Percentiles rank a stretch among this genome's conserved stretches.
Conservation (phyloP, 2,329 filamentous ascomycete species). For the Aspergillus nomiae region DNA sequence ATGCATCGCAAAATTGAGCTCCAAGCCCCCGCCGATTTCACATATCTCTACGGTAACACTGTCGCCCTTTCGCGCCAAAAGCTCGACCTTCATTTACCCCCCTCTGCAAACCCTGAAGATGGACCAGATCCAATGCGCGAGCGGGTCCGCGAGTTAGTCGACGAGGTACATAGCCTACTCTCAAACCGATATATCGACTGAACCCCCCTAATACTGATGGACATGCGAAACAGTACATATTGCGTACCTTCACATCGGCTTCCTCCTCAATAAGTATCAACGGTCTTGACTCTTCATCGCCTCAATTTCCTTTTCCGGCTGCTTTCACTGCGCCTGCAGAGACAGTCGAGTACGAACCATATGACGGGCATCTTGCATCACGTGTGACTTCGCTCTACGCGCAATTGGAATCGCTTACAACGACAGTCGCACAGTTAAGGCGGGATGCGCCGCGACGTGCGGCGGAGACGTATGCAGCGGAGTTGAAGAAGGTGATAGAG, state of each 20-base stretch:
- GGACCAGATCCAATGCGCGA: slow-evolving; percentile 46
- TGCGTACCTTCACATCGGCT: slow-evolving; percentile 46
- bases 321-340: slow-evolving; percentile 40
- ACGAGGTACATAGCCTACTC: slow-evolving; percentile 32
- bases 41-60: slow-evolving; percentile 51
- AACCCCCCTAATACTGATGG: slow-evolving; percentile 4
- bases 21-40: slow-evolving; percentile 52
- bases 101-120: slow-evolving; percentile 42
- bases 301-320: slow-evolving; percentile 34
- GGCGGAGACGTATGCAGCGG: slow-evolving; percentile 41
- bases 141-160: slow-evolving; percentile 44
- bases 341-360: slow-evolving; percentile 51
- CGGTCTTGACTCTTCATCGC: slow-evolving; percentile 44
- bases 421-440: slow-evolving; percentile 49
- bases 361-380: slow-evolving; percentile 46
- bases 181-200: not conserved
- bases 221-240: slow-evolving; percentile 41
- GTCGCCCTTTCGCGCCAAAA: slow-evolving; percentile 48
- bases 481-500: slow-evolving; percentile 36
- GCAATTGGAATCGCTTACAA: slow-evolving; percentile 50
- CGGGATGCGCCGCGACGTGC: slow-evolving; percentile 47
- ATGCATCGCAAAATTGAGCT: slow-evolving; percentile 53
- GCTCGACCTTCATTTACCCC: slow-evolving; percentile 52
- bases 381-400: slow-evolving; percentile 48
- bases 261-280: slow-evolving; percentile 51